Evolutionary conservation across 2,329 filamentous ascomycete species (phyloP), one percentile per base, ranked within the genome.

Genomic region (Neoarthrinium moseri): DNA sequence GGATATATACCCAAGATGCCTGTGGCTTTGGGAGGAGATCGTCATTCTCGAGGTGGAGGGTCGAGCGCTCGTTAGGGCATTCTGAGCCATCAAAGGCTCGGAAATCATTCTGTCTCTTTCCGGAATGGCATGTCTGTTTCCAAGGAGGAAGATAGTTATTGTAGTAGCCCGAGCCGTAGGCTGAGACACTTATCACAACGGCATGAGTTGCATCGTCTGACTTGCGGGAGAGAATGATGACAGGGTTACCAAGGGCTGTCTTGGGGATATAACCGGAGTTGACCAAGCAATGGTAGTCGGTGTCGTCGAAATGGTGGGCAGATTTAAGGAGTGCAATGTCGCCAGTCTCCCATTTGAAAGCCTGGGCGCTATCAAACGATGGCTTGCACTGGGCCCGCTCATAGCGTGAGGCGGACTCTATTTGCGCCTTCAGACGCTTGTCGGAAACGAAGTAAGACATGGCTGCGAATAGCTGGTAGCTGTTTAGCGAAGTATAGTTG

Each of bases 141-240:
- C 65, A 69, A 4, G 66, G 66, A 1, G 64, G 46, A 0, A 54
- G 49, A 30, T 56, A 55, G 29, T 50, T 23, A 24, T 59, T 60
- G 3, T 48, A 8, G 2, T 45, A 23, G 5, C 51, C 47, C 2
- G 59, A 61, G 8, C 40, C 26, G 48, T 65, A 69, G 4, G 66
- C 64, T 17, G 63, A 65, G 21, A 68, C 54, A 1, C 64, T 61
- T 1, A 57, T 61, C 38, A 68, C 45, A 3, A 63, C 51, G 24
- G 55, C 58, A 37, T 60, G 41, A 10, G 24, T 45, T 4, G 36
- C 43, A n/a, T n/a, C n/a, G 26, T 55, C 37, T 0, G 32, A 8
- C 1, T 53, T 53, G 5, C 46, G 46, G 7, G 50, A 47, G 6
- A 69, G 53, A 37, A 69, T 56, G 34, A 69, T 64, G 39, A 64